These are phyloP conservation scores for Agaricus subrufescens DNA, from an alignment of 768 basidiomycete genomes.

Conservation along the genomic window DNA sequence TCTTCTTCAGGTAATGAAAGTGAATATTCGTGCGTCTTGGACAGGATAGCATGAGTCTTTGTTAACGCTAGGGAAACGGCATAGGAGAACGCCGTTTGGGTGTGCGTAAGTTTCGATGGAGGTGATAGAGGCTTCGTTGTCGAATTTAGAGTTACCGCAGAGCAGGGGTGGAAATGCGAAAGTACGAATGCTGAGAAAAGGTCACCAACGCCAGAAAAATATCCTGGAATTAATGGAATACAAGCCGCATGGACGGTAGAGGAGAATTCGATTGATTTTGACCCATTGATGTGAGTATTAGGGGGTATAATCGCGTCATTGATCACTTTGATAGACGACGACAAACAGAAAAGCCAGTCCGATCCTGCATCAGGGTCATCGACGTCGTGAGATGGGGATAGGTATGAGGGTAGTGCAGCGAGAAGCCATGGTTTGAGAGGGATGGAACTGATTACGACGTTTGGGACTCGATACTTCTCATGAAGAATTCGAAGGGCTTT, in stretches of 20 bases:
- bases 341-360: slow-evolving; percentile 73
- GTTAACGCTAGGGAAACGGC: slow-evolving; percentile 68
- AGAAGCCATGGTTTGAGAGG: slow-evolving; percentile 63
- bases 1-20: slow-evolving; percentile 55
- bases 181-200: slow-evolving; percentile 91
- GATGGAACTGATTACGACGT: slow-evolving; percentile 92
- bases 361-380: slow-evolving; percentile 16
- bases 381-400: slow-evolving; percentile 27
- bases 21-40: slow-evolving; percentile 54
- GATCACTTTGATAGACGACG: slow-evolving; percentile 42
- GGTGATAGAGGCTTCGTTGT: background rate
- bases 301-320: background rate
- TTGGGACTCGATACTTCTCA: slow-evolving; percentile 65
- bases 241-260: slow-evolving; percentile 62
- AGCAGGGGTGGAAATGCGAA: slow-evolving; percentile 57
- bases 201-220: slow-evolving; percentile 96
- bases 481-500: slow-evolving; percentile 73
- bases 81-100: slow-evolving; percentile 38
- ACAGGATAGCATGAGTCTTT: slow-evolving; percentile 71
- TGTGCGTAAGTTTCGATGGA: slow-evolving; percentile 10
- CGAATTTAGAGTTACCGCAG: background rate
- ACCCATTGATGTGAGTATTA: background rate
- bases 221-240: slow-evolving; percentile 79
- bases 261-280: slow-evolving; percentile 5
- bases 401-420: slow-evolving; percentile 40